Evolutionary conservation across 345 rosid species (phyloP), one percentile per base, ranked within the genome.

Genomic region (Linum usitatissimum): DNA sequence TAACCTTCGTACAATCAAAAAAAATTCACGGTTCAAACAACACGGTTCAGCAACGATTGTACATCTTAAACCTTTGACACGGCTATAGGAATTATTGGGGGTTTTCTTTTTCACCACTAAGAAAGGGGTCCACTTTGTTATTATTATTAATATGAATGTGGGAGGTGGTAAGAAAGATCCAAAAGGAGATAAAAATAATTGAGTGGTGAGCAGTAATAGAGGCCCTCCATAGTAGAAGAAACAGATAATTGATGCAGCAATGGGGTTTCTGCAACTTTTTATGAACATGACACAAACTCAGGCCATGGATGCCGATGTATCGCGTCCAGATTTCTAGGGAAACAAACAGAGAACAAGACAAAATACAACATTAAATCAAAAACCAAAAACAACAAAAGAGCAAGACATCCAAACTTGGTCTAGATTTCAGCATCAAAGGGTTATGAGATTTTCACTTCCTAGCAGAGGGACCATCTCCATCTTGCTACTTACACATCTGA

Each of bases 321-420:
- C 51, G 51, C 51, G 51, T 45, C 51, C 51, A 45, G 51, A 45
- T 45, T 45, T 45, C 51, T 45, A 45, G 51, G 51, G 51, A 45
- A 45, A 45, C 51, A 45, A 45, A 45, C 51, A 45, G 51, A 45
- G 4, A 45, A 45, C 51, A 45, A 45, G 51, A 45, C 51, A 45
- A 45, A 45, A 45, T 3, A 23, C 15, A 15, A 10, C 14, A 10
- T 10, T 45, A 45, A 45, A 9, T 45, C 51, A 45, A 45, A n/a
- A n/a, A n/a, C n/a, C 3, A 3, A 13, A 45, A 3, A 10, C 3
- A 3, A 13, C 7, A 3, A 10, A 12, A 15, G 51, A 45, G 4
- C 17, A 45, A 3, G 51, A 45, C 51, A 45, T 10, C 15, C 51
- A 45, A 45, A 12, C 4, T 45, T 45, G 51, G 51, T 15, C 51